These are phyloP conservation scores for Fusarium sp. DNA, from an alignment of 2,329 filamentous ascomycete genomes.

Conservation along the genomic window DNA sequence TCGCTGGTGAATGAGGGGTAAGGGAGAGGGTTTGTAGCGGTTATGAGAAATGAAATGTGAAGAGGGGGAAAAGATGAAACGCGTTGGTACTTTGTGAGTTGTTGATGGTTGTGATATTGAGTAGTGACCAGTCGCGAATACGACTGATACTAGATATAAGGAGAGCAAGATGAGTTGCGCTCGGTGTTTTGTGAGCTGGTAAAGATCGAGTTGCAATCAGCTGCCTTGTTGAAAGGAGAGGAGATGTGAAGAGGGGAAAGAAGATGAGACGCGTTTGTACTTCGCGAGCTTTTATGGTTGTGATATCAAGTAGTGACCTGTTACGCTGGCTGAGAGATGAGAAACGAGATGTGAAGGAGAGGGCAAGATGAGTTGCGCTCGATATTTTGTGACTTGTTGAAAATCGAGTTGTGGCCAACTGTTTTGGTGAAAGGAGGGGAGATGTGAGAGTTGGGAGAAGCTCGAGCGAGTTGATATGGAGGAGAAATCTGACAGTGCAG, in stretches of 20 bases:
- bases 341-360: background rate
- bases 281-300: background rate
- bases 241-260: background rate
- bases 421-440: background rate
- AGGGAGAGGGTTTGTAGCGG: rapidly evolving
- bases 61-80: background rate
- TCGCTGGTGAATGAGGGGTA: background rate
- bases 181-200: background rate
- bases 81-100: background rate
- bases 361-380: background rate
- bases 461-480: background rate
- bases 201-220: rapidly evolving
- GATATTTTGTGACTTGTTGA: background rate
- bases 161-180: background rate
- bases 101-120: background rate
- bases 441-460: background rate
- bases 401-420: rapidly evolving
- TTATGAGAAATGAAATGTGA: background rate
- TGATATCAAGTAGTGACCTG: background rate
- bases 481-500: background rate
- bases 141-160: background rate
- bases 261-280: background rate
- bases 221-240: background rate
- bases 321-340: background rate
- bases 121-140: background rate